Base-by-base conservation (phyloP, 2,329 filamentous ascomycete species). In the Trichoderma guizhouense region DNA sequence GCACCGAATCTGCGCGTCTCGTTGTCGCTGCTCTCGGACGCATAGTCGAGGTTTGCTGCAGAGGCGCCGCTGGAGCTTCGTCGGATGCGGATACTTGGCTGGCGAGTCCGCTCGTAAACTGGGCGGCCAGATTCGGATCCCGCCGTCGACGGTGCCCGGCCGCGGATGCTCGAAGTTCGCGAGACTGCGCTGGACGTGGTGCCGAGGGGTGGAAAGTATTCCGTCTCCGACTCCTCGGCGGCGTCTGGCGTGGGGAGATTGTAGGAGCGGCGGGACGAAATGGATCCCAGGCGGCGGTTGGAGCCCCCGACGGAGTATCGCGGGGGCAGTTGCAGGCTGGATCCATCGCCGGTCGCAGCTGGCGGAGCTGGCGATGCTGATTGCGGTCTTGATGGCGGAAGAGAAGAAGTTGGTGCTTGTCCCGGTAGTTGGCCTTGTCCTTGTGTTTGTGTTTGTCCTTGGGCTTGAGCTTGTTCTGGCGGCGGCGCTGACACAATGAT, bases 41-140 rank as follows among this genome's bases (percentile, higher is more conserved):
- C 21, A 43, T 63, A 64, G 28, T 71, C 51, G 30, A 65, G 18
- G 21, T 28, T 32, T 3, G 18, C 21, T 4, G 36, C 43, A 21
- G 67, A 72, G 24, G 53, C 53, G 60, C 57, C 68, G 60, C 62
- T 32, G 15, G 71, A 74, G 39, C 69, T 74, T 28, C 72, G 73
- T 34, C 76, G 74, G 5, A 77, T 75, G 47, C 76, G 74, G 21
- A 77, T 77, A n/a, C 76, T 77, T 3, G 76, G 76, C 7, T 72
- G 74, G 24, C 74, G 69, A 8, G 70, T 26, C 6, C 71, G 71
- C 8, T 74, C 74, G 11, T 67, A 58, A 1, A 28, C 24, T 5
- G 69, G 72, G 2, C 69, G 72, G 14, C 18, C 61, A 15, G 30
- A 47, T 5, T 65, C 64, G 4, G 69, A 73, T 3, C 64, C 58